Conservation (phyloP, 805 yeast genomes). For the Kuraishia borneana region DNA sequence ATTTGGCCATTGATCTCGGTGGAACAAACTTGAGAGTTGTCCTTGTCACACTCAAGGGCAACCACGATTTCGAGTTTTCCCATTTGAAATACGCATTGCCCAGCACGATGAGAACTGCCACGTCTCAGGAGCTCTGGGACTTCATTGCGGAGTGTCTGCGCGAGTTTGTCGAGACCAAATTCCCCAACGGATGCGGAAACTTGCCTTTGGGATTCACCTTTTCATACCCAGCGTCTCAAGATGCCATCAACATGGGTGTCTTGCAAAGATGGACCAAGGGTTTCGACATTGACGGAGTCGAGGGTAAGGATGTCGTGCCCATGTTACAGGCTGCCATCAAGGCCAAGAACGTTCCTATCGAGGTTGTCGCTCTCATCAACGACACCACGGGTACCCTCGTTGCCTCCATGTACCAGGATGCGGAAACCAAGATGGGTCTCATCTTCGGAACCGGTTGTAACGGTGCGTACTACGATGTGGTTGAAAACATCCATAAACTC, state of each 20-base stretch:
- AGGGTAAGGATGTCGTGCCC: conserved; percentile 90
- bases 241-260: conserved; percentile 73
- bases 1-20: conserved; percentile 90
- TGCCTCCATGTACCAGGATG: conserved; percentile 88
- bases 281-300: conserved; percentile 85
- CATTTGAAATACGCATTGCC: conserved; percentile 86
- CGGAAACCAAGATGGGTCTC: conserved; percentile 84
- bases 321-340: conserved; percentile 72
- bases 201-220: conserved; percentile 91
- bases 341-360: conserved; percentile 58
- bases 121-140: conserved; percentile 65
- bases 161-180: conserved; percentile 52
- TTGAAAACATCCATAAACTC: conserved; percentile 67
- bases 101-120: conserved; percentile 63
- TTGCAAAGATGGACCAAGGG: conserved; percentile 98
- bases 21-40: conserved; percentile 96
- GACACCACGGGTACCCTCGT: conserved; percentile 97
- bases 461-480: conserved; percentile 87
- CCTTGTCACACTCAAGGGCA: conserved; percentile 73
- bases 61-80: conserved; percentile 71
- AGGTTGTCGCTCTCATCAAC: conserved; percentile 85
- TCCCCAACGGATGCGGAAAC: conserved; percentile 49
- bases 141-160: conserved; percentile 79
- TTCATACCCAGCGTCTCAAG: conserved; percentile 82
- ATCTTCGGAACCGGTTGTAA: conserved; percentile 97